Evolutionary conservation across 768 basidiomycete species (phyloP).

Genomic region (Tricholoma hemisulphureum): DNA sequence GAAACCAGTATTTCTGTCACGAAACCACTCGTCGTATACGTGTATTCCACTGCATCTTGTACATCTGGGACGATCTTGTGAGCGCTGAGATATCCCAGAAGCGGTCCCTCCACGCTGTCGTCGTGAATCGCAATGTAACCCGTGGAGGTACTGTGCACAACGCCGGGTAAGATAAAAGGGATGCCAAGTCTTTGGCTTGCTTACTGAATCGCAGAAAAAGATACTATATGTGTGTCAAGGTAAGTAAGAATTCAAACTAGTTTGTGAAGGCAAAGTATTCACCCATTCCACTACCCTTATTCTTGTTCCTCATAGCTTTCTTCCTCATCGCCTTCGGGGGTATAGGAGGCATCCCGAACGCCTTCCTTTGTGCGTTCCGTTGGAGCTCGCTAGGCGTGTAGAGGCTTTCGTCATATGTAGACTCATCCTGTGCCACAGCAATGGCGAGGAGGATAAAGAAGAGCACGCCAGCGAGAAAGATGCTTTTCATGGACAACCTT

Average conservation of each 20-base stretch:
- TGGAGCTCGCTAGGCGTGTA: conserved; percentile 8
- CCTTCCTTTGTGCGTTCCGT: conserved; percentile 9
- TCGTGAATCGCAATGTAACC: conserved; percentile 16
- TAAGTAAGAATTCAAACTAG: neutral
- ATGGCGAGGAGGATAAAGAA: neutral
- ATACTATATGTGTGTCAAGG: neutral
- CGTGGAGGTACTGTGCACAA: neutral
- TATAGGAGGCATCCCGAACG: conserved; percentile 7
- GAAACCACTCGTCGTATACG: conserved; percentile 5
- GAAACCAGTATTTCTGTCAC: conserved; percentile 14
- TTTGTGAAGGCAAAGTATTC: neutral
- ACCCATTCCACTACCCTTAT: conserved; percentile 1
- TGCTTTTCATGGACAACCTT: neutral
- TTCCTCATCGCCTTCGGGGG: conserved; percentile 7
- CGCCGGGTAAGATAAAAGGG: neutral
- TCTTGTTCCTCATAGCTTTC: conserved; percentile 1
- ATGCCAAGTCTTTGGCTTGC: neutral
- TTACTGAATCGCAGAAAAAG: neutral
- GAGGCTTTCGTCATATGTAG: neutral
- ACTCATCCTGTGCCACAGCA: neutral
- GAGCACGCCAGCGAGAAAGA: neutral
- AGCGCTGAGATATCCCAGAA: conserved; percentile 14
- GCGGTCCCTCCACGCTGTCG: conserved; percentile 5
- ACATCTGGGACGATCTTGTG: conserved; percentile 9
- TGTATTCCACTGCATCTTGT: conserved; percentile 9